Conservation (phyloP, 495 filamentous ascomycete genomes). For the Annulohypoxylon bovei region DNA sequence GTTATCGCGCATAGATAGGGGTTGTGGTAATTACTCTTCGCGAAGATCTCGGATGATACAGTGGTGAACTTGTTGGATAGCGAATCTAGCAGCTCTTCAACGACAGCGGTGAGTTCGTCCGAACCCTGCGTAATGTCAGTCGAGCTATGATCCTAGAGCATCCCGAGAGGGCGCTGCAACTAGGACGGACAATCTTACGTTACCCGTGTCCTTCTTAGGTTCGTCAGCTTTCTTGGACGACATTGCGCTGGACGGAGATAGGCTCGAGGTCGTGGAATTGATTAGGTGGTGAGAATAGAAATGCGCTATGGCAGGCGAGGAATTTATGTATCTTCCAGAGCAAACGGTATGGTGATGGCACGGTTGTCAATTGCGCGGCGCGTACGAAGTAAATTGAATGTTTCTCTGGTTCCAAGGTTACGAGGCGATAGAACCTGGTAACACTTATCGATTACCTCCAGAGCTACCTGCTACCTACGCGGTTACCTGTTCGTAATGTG, state of each 20-base stretch:
- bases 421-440: not conserved
- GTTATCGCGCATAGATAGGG: not conserved
- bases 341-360: not conserved
- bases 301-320: not conserved
- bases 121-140: slow-evolving; percentile 40
- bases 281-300: not conserved
- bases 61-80: slow-evolving; percentile 84
- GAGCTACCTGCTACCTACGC: not conserved
- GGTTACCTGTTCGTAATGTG: not conserved
- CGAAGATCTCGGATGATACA: slow-evolving; percentile 84
- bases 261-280: not conserved
- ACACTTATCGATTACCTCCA: slow-evolving; percentile 18
- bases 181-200: slow-evolving; percentile 40
- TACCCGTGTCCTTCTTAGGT: slow-evolving; percentile 41
- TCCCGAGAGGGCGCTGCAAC: not conserved
- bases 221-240: slow-evolving; percentile 27
- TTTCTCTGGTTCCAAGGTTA: not conserved
- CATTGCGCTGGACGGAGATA: not conserved
- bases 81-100: slow-evolving; percentile 86
- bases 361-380: not conserved
- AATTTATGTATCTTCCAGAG: not conserved
- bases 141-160: not conserved
- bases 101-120: slow-evolving; percentile 73
- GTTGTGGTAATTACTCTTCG: slow-evolving; percentile 72
- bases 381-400: not conserved